These are phyloP conservation scores for Mikania micrantha DNA, from an alignment of 129 eudicot species.

Conservation along the genomic window DNA sequence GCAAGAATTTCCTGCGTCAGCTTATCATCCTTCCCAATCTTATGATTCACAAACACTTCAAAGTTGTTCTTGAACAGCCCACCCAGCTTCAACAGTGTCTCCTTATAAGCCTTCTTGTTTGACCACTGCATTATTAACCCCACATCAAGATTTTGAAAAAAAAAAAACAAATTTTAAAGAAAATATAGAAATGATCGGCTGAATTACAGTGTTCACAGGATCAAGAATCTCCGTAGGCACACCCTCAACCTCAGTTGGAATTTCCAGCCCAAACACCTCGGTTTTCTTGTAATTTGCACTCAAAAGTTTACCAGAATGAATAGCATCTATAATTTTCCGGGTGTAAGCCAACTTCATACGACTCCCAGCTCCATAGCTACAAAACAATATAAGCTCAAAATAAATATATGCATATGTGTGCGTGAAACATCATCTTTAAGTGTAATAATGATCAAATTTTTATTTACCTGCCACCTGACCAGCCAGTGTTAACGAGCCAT, in stretches of 20 bases:
- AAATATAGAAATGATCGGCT: neutral
- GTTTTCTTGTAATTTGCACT: constrained; percentile 67
- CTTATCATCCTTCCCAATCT: constrained; percentile 78
- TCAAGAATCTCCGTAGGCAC: constrained; percentile 91
- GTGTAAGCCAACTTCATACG: constrained; percentile 96
- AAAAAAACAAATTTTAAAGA: neutral
- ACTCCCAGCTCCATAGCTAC: constrained; percentile 80
- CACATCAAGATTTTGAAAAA: neutral
- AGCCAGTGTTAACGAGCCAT: too few relatives aligned
- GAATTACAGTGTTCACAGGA: constrained; percentile 78
- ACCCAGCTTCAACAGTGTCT: constrained; percentile 71
- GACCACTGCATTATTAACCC: constrained; percentile 62
- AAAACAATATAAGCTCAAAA: neutral
- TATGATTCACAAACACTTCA: constrained; percentile 62
- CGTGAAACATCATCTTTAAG: too few relatives aligned
- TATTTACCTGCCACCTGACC: too few relatives aligned
- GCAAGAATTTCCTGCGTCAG: constrained; percentile 75
- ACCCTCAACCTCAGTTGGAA: constrained; percentile 85
- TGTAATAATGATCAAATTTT: too few relatives aligned
- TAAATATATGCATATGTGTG: too few relatives aligned
- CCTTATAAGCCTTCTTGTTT: constrained; percentile 66
- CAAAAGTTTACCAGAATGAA: constrained; percentile 83
- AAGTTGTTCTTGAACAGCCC: constrained; percentile 89
- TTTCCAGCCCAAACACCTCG: constrained; percentile 81
- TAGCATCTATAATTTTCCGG: constrained; percentile 89